Base-by-base conservation (phyloP, 1,284 basidiomycete genomes). In the Fomitopsis palustris region DNA sequence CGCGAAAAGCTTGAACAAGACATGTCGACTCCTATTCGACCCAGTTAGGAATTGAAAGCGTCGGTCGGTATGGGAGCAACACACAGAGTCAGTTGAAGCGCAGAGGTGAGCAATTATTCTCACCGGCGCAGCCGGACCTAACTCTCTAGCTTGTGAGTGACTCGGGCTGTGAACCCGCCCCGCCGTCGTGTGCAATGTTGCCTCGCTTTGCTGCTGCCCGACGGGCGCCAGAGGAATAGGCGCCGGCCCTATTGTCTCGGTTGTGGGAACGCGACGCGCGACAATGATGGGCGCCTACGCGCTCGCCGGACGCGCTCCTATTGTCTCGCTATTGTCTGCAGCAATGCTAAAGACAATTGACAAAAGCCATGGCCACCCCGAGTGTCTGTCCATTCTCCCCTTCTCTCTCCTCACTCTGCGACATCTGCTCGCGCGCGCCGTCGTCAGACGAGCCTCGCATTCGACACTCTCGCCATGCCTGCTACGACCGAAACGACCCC, bases 401-500 rank as follows among this genome's bases (percentile, higher is more conserved):
- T 63, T 64, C 64, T 56, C 61, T 64, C 60, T 54, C 56, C 60
- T 64, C 60, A 58, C 58, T 59, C 51, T 60, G 51, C 61, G 67
- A 69, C 54, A 64, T 57, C 55, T 42, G 38, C 49, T 61, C 60
- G 60, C 61, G 63, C 62, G 62, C 70, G 75, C 74, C 72, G 73
- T 65, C 70, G 72, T 67, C 67, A 72, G 61, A 64, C 70, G 66
- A 65, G 68, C 67, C 66, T 72, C 68, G 66, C 67, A 63, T 69
- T 74, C 66, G 72, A 74, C 68, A 69, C 69, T 57, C 60, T 67
- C 60, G 62, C 66, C 55, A 68, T 64, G 64, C 64, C 68, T 21
- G 57, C 67, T 43, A 68, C 65, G 67, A 70, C 65, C 55, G 62
- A 57, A 60, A 67, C 69, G 59, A 68, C 70, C 39, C 67, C 69